Conservation (phyloP, 345 rosid species). For the Salix arbutifolia region DNA sequence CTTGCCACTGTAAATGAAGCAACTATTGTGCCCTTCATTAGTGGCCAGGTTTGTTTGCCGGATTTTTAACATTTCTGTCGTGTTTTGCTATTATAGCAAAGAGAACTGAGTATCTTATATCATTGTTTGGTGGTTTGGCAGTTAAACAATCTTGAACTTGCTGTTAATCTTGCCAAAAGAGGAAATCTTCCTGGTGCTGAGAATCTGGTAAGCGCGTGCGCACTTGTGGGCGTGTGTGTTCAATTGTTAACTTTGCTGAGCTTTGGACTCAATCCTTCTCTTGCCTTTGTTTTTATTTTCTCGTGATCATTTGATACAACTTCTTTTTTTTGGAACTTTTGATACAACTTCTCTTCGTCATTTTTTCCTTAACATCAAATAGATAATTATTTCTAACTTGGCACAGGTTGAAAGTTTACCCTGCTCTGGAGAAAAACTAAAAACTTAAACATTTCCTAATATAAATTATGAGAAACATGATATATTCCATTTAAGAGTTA, state of each 20-base stretch:
- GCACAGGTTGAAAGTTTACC: background rate
- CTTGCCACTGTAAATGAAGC: constrained; percentile 90
- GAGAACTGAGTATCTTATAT: background rate
- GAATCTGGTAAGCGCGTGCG: constrained; percentile 52
- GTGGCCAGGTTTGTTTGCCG: constrained; percentile 70
- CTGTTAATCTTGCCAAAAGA: constrained; percentile 92
- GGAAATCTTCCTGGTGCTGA: constrained; percentile 99
- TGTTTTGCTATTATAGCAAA: background rate
- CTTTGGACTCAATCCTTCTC: background rate
- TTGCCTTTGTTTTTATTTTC: background rate
- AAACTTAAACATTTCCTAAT: background rate
- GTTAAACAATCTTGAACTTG: constrained; percentile 94
- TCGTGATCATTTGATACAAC: background rate
- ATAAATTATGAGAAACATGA: background rate
- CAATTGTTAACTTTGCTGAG: background rate
- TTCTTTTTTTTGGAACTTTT: too few relatives aligned
- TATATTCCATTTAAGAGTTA: background rate
- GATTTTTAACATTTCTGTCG: background rate
- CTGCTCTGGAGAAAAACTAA: background rate
- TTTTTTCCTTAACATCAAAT: background rate
- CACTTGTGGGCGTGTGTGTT: background rate
- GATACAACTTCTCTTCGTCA: background rate
- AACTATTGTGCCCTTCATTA: constrained; percentile 83
- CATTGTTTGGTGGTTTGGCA: constrained; percentile 21
- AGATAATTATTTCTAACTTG: background rate